Percentiles rank a stretch among this genome's conserved stretches.
Evolutionary conservation across 2,329 filamentous ascomycete species (phyloP).

Genomic region (Ophiosphaerella korrae): DNA sequence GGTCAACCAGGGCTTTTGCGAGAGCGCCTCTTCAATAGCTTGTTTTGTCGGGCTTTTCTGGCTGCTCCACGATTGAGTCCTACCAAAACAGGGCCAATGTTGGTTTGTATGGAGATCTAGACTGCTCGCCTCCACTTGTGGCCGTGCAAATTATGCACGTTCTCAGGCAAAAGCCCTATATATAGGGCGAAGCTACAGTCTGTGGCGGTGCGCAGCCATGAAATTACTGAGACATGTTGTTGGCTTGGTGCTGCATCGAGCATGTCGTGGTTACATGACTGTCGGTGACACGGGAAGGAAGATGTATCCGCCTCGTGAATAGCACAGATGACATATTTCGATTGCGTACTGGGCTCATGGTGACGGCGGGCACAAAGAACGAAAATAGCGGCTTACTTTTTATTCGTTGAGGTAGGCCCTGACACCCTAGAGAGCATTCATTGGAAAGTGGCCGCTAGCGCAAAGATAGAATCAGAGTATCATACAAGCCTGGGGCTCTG

Average conservation of each 20-base stretch:
- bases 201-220: constrained; percentile 12
- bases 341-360: constrained; percentile 32
- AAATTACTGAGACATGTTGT: constrained; percentile 6
- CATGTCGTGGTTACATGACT: constrained; percentile 2
- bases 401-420: neutral
- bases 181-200: constrained; percentile 1
- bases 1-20: constrained; percentile 25
- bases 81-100: constrained; percentile 26
- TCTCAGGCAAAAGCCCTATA: constrained; percentile 1
- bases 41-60: constrained; percentile 15
- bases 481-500: constrained; percentile 15
- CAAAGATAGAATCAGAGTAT: neutral
- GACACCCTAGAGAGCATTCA: too few species aligned
- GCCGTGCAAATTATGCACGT: constrained; percentile 28
- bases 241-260: neutral
- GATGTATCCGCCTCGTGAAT: neutral
- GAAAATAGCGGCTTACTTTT: neutral
- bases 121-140: constrained; percentile 22
- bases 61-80: constrained; percentile 13
- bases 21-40: constrained; percentile 26
- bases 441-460: neutral
- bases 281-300: neutral
- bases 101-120: constrained; percentile 23
- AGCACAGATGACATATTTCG: constrained; percentile 11
- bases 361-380: neutral